These are phyloP conservation scores for Emergomyces orientalis DNA, from an alignment of 2,329 filamentous ascomycete species.

Conservation along the genomic window DNA sequence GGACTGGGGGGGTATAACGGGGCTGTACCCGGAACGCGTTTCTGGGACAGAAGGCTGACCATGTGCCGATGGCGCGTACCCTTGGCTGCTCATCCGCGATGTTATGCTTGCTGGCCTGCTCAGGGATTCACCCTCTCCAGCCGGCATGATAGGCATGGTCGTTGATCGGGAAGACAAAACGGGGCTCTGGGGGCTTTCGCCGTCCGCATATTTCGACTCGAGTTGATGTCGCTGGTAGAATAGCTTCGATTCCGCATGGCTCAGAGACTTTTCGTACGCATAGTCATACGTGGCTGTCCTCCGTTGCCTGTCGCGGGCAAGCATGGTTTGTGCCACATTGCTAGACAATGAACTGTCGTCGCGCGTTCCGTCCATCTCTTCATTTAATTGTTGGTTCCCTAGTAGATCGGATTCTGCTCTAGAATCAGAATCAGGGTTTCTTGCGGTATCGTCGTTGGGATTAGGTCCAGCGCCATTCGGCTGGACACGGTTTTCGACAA, in stretches of 20 bases:
- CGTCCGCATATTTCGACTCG: slow-evolving; percentile 40
- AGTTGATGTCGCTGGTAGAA: slow-evolving; percentile 87
- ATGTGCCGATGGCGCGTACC: slow-evolving; percentile 8
- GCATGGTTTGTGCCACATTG: slow-evolving; percentile 18
- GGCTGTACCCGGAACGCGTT: slow-evolving; percentile 3
- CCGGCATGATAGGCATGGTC: slow-evolving; percentile 16
- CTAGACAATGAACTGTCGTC: slow-evolving; percentile 9
- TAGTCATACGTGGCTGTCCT: slow-evolving; percentile 89
- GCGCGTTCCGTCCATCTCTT: slow-evolving; percentile 2
- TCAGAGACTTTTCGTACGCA: slow-evolving; percentile 87
- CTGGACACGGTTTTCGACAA: neutral
- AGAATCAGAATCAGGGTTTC: neutral
- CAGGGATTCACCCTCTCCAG: slow-evolving; percentile 12
- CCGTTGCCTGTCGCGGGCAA: slow-evolving; percentile 40
- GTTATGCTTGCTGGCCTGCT: slow-evolving; percentile 19
- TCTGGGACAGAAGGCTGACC: neutral
- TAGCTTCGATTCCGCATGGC: slow-evolving; percentile 85
- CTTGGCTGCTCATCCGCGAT: slow-evolving; percentile 19
- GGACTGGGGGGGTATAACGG: neutral
- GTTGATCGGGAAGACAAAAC: slow-evolving; percentile 25
- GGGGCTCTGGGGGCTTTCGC: slow-evolving; percentile 31
- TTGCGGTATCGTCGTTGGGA: neutral
- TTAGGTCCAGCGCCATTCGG: neutral
- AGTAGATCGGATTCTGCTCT: neutral
- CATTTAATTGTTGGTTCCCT: neutral